A percentile compares a stretch with the other conserved stretches of the same genome.
Evolutionary conservation across 2,329 filamentous ascomycete species (phyloP).

Genomic region (Purpureocillium takamizusanense): DNA sequence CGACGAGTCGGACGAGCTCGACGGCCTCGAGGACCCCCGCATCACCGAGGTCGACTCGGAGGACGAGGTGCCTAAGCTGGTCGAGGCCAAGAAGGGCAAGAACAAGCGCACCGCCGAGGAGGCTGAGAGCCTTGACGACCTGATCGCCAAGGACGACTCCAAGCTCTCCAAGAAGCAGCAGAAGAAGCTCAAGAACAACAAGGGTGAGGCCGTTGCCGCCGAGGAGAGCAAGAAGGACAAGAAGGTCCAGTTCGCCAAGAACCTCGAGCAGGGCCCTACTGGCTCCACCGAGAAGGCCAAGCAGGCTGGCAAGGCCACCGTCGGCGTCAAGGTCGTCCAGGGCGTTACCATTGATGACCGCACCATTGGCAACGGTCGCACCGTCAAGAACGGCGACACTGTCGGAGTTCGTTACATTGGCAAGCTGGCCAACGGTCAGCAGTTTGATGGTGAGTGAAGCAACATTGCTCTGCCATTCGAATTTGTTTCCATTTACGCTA

Average conservation of each 20-base stretch:
- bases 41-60: conserved; percentile 77
- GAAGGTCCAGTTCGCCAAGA: conserved; percentile 98
- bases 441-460: conserved; percentile 72
- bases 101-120: conserved; percentile 88
- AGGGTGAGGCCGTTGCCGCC: conserved; percentile 68
- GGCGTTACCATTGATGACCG: conserved; percentile 94
- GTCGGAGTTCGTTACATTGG: conserved; percentile 97
- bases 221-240: conserved; percentile 60
- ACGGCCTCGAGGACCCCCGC: conserved; percentile 69
- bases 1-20: conserved; percentile 67
- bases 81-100: conserved; percentile 62
- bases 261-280: conserved; percentile 93
- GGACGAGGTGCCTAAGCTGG: conserved; percentile 59
- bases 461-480: background rate
- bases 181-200: conserved; percentile 99
- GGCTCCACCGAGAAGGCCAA: conserved; percentile 47
- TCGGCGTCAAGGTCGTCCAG: conserved; percentile 69
- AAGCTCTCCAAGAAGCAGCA: conserved; percentile 93
- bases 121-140: conserved; percentile 64
- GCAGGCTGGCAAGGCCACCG: conserved; percentile 33
- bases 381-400: conserved; percentile 81
- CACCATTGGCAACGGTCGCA: conserved; percentile 77
- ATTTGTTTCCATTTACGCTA: background rate
- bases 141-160: conserved; percentile 72
- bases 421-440: conserved; percentile 88